These are phyloP conservation scores for Colletotrichum musicola DNA, from an alignment of 2,329 filamentous ascomycete species.

Conservation along the genomic window DNA sequence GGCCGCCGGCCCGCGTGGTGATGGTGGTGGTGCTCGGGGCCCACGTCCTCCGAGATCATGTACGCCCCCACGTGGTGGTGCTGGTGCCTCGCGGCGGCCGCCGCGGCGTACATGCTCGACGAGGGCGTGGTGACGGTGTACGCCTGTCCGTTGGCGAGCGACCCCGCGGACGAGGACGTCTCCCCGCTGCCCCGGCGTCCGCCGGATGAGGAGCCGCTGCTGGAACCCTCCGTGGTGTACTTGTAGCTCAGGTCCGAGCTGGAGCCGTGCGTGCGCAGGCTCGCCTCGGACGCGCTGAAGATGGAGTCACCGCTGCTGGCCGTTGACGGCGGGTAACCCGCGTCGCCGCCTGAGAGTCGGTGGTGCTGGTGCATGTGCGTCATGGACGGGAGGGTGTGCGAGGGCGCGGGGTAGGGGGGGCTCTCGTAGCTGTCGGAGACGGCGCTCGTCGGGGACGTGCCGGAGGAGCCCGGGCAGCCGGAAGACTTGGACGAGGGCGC, in stretches of 20 bases:
- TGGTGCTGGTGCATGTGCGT: constrained; percentile 25
- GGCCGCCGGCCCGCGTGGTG: constrained; percentile 13
- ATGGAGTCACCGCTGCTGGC: constrained; percentile 34
- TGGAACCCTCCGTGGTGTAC: constrained; percentile 35
- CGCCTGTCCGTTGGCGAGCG: constrained; percentile 33
- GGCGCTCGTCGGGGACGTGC: constrained; percentile 31
- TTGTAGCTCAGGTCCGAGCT: constrained; percentile 37
- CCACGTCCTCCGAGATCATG: constrained; percentile 23
- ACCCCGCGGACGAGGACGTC: constrained; percentile 13
- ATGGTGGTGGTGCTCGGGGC: constrained; percentile 12
- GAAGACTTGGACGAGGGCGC: constrained; percentile 22
- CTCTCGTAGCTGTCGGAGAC: constrained; percentile 20
- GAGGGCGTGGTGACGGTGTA: constrained; percentile 34
- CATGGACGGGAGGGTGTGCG: constrained; percentile 34
- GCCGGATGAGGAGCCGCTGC: neutral
- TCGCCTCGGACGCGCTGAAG: constrained; percentile 35
- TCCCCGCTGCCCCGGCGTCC: constrained; percentile 31
- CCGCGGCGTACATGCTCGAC: constrained; percentile 27
- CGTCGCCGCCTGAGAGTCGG: constrained; percentile 15
- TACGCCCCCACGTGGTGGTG: constrained; percentile 18
- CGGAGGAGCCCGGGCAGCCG: constrained; percentile 9
- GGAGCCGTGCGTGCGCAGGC: constrained; percentile 37
- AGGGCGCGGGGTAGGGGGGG: constrained; percentile 21
- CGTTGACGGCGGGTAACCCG: constrained; percentile 30
- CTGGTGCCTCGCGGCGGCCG: constrained; percentile 15